Base-by-base conservation (phyloP, 257 asterid genomes). In the Dorcoceras hygrometricum region DNA sequence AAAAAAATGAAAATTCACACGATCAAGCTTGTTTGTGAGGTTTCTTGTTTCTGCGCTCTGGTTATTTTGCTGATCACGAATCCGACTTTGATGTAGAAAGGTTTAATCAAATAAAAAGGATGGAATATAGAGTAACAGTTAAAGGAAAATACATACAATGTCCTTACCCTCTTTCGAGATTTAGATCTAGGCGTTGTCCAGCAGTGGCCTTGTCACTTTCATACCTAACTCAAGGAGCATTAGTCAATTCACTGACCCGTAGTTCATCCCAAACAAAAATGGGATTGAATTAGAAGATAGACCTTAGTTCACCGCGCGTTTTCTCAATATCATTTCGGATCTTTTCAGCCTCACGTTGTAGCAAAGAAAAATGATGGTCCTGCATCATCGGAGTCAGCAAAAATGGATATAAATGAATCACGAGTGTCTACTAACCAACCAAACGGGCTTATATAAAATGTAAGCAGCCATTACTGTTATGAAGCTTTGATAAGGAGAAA, bases 231-330 rank as follows among this genome's bases (percentile, higher is more conserved):
- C 46, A 63, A 34, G 28, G 67, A 31, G 62, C 55, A 18, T 66
- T 62, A 34, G 46, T 25, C 12, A 23, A 28, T 10, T 27, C 19
- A 68, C 25, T 23, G 28, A 2, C n/a, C 19, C 28, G 48, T 66
- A 48, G 54, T 14, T 25, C 63, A 20, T 4, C 27, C 36, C 4
- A 57, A 23, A 10, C 51, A n/a, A 48, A 58, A 20, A 7, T 6
- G 14, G 5, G 3, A 43, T 18, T 9, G 18, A 57, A 19, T 54
- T 63, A 24, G 34, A 54, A 39, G 36, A 32, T 57, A 34, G 14
- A 87, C 95, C 87, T 85, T 59, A 85, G 73, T 73, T 85, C 92
- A 62, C 71, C 79, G 58, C 90, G 83, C 87, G 82, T 79, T 73
- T 85, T 85, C 69, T 83, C 84, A 54, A 87, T 83, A 73, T 85